These are phyloP conservation scores for Diphasiastrum complanatum DNA, from an alignment of 83 land plant species.

Conservation along the genomic window DNA sequence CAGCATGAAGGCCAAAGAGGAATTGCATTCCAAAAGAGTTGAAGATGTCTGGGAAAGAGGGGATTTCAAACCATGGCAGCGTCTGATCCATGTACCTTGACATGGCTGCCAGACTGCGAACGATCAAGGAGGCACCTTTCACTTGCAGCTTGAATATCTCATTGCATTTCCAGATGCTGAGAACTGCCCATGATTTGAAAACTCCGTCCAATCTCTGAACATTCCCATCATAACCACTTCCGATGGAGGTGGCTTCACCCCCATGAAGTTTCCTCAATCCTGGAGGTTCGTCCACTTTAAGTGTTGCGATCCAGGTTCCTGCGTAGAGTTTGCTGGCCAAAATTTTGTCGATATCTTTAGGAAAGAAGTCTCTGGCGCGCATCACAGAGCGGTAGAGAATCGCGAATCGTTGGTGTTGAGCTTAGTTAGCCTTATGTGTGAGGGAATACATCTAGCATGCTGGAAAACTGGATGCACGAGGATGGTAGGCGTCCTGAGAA, in stretches of 20 bases:
- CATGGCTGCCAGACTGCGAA: slow-evolving; percentile 25
- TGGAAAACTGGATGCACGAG: slow-evolving; percentile 66
- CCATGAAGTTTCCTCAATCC: neutral
- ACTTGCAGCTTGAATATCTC: slow-evolving; percentile 34
- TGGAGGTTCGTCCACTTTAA: slow-evolving; percentile 10
- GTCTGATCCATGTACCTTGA: slow-evolving; percentile 47
- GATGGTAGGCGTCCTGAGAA: slow-evolving; percentile 50
- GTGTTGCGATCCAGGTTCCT: slow-evolving; percentile 58
- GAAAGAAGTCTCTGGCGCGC: slow-evolving; percentile 77
- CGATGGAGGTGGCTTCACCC: neutral
- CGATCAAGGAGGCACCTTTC: slow-evolving; percentile 42
- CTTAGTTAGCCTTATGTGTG: slow-evolving; percentile 34
- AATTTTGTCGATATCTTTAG: slow-evolving; percentile 64
- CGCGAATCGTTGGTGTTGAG: slow-evolving; percentile 42
- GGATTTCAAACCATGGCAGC: slow-evolving; percentile 50
- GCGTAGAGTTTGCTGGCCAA: slow-evolving; percentile 48
- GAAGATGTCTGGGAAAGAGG: slow-evolving; percentile 69
- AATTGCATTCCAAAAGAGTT: slow-evolving; percentile 59
- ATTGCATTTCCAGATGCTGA: slow-evolving; percentile 47
- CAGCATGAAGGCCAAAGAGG: slow-evolving; percentile 58
- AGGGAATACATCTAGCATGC: slow-evolving; percentile 29
- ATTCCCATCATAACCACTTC: slow-evolving; percentile 13
- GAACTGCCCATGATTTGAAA: slow-evolving; percentile 19
- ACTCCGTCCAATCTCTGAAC: neutral
- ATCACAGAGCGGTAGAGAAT: slow-evolving; percentile 53